Conservation (phyloP, 2,329 filamentous ascomycete genomes). For the Didymella lethalis region DNA sequence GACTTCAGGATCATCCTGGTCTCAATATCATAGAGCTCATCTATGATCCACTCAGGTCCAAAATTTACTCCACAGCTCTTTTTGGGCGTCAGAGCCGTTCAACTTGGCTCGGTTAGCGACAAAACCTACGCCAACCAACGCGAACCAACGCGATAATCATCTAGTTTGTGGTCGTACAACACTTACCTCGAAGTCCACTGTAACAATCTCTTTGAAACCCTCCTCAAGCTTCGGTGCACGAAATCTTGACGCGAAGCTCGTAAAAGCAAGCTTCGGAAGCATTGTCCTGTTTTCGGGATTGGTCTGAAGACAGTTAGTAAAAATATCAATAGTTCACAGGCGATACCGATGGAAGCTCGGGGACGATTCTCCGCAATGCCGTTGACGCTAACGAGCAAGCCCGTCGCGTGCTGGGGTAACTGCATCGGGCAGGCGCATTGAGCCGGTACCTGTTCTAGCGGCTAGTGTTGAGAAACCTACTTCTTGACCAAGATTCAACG, state of each 20-base stretch:
- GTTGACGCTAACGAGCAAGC: constrained; percentile 9
- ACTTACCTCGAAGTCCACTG: constrained; percentile 73
- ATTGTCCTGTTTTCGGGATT: constrained; percentile 82
- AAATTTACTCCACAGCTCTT: constrained; percentile 75
- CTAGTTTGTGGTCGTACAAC: constrained; percentile 28
- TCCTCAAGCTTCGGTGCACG: constrained; percentile 75
- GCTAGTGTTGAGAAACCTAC: constrained; percentile 42
- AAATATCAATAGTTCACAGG: constrained; percentile 18
- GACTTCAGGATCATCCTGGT: constrained; percentile 21
- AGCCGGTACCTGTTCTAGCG: constrained; percentile 15
- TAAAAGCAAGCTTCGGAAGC: constrained; percentile 83
- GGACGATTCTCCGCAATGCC: constrained; percentile 18
- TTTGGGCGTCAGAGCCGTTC: constrained; percentile 72
- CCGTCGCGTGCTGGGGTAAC: constrained; percentile 17
- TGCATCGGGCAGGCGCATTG: constrained; percentile 15
- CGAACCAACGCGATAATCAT: background rate
- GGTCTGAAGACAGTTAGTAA: constrained; percentile 57
- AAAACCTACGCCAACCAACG: background rate
- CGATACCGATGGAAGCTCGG: constrained; percentile 13
- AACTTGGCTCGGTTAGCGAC: constrained; percentile 58
- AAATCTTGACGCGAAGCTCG: constrained; percentile 75
- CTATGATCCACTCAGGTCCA: constrained; percentile 66
- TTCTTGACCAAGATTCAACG: constrained; percentile 59
- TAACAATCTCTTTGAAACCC: constrained; percentile 82
- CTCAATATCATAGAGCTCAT: constrained; percentile 4